Evolutionary conservation across 2,329 filamentous ascomycete species (phyloP).

Genomic region (Beauveria sp.): DNA sequence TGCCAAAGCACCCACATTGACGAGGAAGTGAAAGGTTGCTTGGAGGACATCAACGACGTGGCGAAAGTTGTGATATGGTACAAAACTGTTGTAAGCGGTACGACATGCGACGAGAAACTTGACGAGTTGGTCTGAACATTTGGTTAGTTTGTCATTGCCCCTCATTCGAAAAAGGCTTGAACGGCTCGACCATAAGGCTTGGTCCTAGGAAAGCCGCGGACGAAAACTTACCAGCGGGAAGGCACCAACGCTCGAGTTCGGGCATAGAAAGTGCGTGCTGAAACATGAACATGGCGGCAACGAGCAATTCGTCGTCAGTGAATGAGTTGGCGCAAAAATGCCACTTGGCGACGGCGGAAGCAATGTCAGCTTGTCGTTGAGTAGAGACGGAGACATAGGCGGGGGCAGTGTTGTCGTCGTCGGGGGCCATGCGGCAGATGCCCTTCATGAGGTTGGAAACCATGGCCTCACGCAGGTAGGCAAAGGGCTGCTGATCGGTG

Average conservation of each 20-base stretch:
- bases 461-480: slow-evolving; percentile 87
- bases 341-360: slow-evolving; percentile 68
- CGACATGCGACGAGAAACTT: slow-evolving; percentile 83
- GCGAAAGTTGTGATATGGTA: slow-evolving; percentile 96
- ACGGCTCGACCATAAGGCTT: not conserved
- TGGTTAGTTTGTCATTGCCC: slow-evolving; percentile 28
- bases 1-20: slow-evolving; percentile 69
- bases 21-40: slow-evolving; percentile 82
- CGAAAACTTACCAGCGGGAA: slow-evolving; percentile 61
- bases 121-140: slow-evolving; percentile 61
- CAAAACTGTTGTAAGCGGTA: slow-evolving; percentile 91
- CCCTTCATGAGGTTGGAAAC: slow-evolving; percentile 84
- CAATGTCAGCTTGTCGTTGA: slow-evolving; percentile 58
- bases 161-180: not conserved
- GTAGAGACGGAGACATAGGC: slow-evolving; percentile 61
- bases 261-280: slow-evolving; percentile 78
- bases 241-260: slow-evolving; percentile 71
- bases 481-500: slow-evolving; percentile 76
- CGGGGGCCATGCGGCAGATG: slow-evolving; percentile 66
- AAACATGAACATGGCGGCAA: slow-evolving; percentile 81
- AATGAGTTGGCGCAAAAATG: slow-evolving; percentile 85
- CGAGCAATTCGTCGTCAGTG: slow-evolving; percentile 80
- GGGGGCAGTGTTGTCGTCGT: slow-evolving; percentile 53
- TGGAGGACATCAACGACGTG: slow-evolving; percentile 95
- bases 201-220: not conserved